A percentile compares a stretch with the other conserved stretches of the same genome.
phyloP scores from a whole-genome alignment of 805 yeast species.

The Ogataea thermomethanolica region DNA sequence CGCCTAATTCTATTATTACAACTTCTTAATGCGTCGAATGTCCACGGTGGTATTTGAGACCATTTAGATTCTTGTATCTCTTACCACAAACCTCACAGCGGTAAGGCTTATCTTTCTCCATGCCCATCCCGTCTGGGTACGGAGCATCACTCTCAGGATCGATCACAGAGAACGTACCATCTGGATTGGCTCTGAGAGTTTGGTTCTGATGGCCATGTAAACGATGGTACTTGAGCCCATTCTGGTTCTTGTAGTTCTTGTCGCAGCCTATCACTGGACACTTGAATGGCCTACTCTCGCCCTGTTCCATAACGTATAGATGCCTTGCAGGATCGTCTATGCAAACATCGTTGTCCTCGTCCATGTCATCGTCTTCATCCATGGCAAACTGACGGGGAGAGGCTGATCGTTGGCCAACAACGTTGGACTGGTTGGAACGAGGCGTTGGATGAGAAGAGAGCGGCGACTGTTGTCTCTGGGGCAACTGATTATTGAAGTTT shows the following conservation, averaged over 20 bases:
- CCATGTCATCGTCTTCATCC: constrained; percentile 32
- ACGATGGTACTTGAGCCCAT: constrained; percentile 93
- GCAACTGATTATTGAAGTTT: constrained; percentile 11
- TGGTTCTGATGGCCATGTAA: constrained; percentile 97
- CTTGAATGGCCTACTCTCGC: constrained; percentile 90
- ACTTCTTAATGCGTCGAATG: constrained; percentile 76
- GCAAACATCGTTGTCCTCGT: constrained; percentile 47
- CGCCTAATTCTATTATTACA: constrained; percentile 9
- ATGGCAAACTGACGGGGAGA: constrained; percentile 32
- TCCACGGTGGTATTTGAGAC: constrained; percentile 94
- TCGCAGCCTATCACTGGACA: constrained; percentile 99
- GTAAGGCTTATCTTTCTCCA: constrained; percentile 97
- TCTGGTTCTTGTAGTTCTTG: constrained; percentile 95
- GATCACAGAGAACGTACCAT: constrained; percentile 87
- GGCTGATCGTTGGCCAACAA: constrained; percentile 12
- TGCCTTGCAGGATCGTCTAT: constrained; percentile 97
- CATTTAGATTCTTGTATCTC: constrained; percentile 92
- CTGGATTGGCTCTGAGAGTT: constrained; percentile 82
- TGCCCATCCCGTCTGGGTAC: constrained; percentile 87
- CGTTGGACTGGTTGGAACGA: constrained; percentile 7
- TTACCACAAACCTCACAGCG: constrained; percentile 98
- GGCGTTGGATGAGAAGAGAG: constrained; percentile 18
- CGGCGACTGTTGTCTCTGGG: constrained; percentile 21
- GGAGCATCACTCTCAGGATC: constrained; percentile 90
- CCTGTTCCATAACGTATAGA: constrained; percentile 85